Percentiles rank a stretch among this genome's conserved stretches.
Evolutionary conservation across 1,284 basidiomycete genomes (phyloP).

Genomic region (Polyporus tsugae): DNA sequence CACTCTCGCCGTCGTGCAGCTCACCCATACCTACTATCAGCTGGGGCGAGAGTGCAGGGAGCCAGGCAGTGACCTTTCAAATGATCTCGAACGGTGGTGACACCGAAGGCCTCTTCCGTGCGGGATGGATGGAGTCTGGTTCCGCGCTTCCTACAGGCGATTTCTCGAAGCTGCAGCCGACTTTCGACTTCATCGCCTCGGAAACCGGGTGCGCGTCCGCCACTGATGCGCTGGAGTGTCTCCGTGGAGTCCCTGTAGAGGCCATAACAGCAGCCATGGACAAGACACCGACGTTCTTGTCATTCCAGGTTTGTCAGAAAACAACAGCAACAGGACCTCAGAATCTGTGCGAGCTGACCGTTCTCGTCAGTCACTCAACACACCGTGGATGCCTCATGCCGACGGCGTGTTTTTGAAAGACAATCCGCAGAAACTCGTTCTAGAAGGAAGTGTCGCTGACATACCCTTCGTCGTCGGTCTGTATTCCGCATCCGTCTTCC

Average conservation of each 20-base stretch:
- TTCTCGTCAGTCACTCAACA: slow-evolving; percentile 16
- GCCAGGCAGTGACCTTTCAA: slow-evolving; percentile 45
- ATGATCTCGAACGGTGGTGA: slow-evolving; percentile 45
- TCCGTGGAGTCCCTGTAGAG: slow-evolving; percentile 45
- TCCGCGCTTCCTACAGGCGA: slow-evolving; percentile 43
- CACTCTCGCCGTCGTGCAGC: too few relatives aligned
- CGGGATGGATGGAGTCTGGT: slow-evolving; percentile 49
- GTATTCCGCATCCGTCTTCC: not conserved
- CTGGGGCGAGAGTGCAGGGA: slow-evolving; percentile 55
- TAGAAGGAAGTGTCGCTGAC: slow-evolving; percentile 34
- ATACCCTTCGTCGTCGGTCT: slow-evolving; percentile 40
- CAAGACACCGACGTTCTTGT: slow-evolving; percentile 22
- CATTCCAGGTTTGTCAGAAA: slow-evolving; percentile 5
- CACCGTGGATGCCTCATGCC: slow-evolving; percentile 47
- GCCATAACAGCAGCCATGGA: slow-evolving; percentile 44
- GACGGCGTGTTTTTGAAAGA: slow-evolving; percentile 49
- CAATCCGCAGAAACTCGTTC: slow-evolving; percentile 23
- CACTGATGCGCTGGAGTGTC: slow-evolving; percentile 49
- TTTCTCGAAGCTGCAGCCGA: slow-evolving; percentile 42
- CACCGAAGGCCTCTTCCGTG: slow-evolving; percentile 46
- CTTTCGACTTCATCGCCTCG: slow-evolving; percentile 46
- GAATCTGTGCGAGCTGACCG: not conserved
- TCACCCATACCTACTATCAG: slow-evolving; percentile 38
- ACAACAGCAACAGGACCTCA: too few relatives aligned
- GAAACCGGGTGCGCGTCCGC: slow-evolving; percentile 43